Percentiles rank a stretch among this genome's conserved stretches.
These are phyloP conservation scores for Mortierella sp. DNA, from an alignment of 371 early-diverging fungal genomes.

Conservation along the genomic window DNA sequence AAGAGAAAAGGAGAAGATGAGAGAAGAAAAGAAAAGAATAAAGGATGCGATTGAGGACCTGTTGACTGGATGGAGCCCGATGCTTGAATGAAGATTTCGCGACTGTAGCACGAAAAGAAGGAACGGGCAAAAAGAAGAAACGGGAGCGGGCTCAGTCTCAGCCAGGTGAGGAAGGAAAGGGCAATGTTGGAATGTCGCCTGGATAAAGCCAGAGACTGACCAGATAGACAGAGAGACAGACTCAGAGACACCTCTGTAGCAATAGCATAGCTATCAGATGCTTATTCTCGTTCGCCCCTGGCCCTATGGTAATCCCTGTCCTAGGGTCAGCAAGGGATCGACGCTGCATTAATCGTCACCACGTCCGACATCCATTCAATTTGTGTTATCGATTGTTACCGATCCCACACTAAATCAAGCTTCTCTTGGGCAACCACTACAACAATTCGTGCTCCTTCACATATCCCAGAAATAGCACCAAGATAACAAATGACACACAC, in stretches of 20 bases:
- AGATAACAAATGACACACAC: background rate
- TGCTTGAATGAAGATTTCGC: too few species aligned
- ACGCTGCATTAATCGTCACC: background rate
- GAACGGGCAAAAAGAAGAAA: background rate
- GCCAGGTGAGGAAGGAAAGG: background rate
- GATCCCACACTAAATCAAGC: too few species aligned
- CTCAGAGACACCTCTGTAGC: too few species aligned
- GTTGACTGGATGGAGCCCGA: background rate
- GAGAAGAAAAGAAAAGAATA: background rate
- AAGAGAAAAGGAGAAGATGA: background rate
- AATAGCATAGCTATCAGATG: background rate
- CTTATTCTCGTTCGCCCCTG: background rate
- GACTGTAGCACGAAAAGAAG: background rate
- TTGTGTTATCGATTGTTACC: too few species aligned
- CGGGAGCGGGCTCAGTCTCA: constrained; percentile 7
- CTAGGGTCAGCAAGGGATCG: background rate
- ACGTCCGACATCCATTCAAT: background rate
- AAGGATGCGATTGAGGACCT: background rate
- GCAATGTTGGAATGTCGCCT: constrained; percentile 1
- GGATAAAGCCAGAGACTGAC: too few species aligned
- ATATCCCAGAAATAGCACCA: background rate
- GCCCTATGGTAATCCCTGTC: background rate
- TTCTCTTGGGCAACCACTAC: too few species aligned
- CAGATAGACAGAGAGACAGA: background rate
- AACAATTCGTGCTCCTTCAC: too few species aligned